Percentiles rank a stretch among this genome's conserved stretches.
Evolutionary conservation across 768 basidiomycete species (phyloP).

Genomic region (Suillus variegatus): DNA sequence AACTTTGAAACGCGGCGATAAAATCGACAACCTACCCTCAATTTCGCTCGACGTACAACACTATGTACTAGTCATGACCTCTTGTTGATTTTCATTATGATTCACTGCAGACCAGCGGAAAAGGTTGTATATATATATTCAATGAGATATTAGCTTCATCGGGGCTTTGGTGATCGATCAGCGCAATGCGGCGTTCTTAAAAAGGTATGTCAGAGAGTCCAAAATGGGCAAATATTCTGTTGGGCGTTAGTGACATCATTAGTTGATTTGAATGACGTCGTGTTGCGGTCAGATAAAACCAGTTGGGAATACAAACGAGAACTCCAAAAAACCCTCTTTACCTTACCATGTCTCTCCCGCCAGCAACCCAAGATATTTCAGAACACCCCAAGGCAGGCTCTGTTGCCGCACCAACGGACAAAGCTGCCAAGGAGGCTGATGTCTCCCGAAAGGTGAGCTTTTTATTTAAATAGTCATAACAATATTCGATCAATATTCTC

Average conservation of each 20-base stretch:
- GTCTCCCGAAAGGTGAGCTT: conserved; percentile 69
- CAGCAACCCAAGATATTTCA: conserved; percentile 61
- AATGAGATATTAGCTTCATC: no score
- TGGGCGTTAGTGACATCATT: background rate
- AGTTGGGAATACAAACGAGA: background rate
- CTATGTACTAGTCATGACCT: no score
- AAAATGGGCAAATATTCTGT: background rate
- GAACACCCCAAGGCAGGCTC: conserved; percentile 54
- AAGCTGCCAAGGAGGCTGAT: conserved; percentile 62
- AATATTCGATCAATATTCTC: background rate
- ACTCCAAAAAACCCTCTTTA: background rate
- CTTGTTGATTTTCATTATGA: no score
- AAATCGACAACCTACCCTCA: no score
- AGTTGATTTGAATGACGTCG: conserved; percentile 15
- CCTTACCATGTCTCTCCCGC: conserved; percentile 63
- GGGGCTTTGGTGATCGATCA: no score
- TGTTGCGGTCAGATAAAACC: conserved; percentile 13
- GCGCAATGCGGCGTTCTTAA: background rate
- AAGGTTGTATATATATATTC: no score
- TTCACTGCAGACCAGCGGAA: no score
- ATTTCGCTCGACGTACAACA: no score
- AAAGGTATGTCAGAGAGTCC: background rate
- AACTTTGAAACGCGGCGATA: no score
- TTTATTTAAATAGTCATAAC: background rate
- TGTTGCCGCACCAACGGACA: conserved; percentile 70